Evolutionary conservation across 1,284 basidiomycete species (phyloP).

Genomic region (Pyrrhoderma lamaoense): DNA sequence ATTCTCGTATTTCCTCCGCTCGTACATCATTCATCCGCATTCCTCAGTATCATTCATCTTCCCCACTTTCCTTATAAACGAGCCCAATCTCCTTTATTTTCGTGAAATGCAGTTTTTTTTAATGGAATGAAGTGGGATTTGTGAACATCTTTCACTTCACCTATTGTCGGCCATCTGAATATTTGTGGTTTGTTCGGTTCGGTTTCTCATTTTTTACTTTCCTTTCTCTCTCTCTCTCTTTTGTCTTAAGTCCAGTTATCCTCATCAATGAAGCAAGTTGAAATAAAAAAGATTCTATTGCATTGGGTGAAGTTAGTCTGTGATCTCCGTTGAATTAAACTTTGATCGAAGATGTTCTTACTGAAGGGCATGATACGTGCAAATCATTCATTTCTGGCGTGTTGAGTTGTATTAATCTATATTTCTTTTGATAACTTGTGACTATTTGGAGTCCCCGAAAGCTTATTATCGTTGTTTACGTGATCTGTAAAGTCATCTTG

Average conservation of each 20-base stretch:
- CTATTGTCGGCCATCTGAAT: constrained; percentile 4
- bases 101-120: constrained; percentile 11
- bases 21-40: constrained; percentile 5
- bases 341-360: no score
- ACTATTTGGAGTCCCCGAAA: no score
- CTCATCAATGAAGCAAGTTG: constrained; percentile 7
- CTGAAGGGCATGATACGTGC: no score
- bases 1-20: constrained; percentile 10
- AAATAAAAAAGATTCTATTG: neutral
- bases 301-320: neutral
- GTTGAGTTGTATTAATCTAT: no score
- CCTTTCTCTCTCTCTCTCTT: neutral
- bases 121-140: constrained; percentile 12
- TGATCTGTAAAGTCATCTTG: no score
- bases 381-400: no score
- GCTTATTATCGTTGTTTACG: no score
- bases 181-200: constrained; percentile 8
- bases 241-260: constrained; percentile 8
- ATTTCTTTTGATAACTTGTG: no score
- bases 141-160: neutral
- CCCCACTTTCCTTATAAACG: neutral
- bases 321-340: no score
- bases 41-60: neutral
- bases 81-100: constrained; percentile 1
- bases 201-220: neutral